phyloP scores from a whole-genome alignment of 768 basidiomycete genomes.

The Podaxis sp. region DNA sequence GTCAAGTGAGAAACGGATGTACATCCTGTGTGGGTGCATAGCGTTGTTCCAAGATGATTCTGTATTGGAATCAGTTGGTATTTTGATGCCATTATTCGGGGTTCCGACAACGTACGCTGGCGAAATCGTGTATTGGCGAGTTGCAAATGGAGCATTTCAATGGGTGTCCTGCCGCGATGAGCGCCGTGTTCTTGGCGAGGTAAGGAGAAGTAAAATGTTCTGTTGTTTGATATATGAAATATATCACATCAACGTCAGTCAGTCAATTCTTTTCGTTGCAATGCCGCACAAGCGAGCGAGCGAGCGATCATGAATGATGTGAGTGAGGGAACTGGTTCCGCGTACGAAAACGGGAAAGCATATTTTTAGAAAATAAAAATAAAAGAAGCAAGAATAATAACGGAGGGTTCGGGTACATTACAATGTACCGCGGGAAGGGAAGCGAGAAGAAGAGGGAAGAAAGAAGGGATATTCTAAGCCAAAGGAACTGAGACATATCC shows the following conservation, averaged over 20 bases:
- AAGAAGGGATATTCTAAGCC: neutral
- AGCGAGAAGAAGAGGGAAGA: neutral
- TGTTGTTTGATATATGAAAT: conserved; percentile 21
- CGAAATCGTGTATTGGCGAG: conserved; percentile 37
- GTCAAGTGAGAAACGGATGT: conserved; percentile 53
- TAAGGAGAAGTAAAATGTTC: conserved; percentile 49
- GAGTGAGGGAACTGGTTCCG: too few relatives aligned
- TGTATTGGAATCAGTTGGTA: conserved; percentile 21
- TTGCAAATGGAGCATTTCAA: conserved; percentile 51
- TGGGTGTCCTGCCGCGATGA: conserved; percentile 34
- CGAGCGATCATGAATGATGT: neutral
- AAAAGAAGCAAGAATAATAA: neutral
- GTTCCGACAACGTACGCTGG: conserved; percentile 34
- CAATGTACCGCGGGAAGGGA: neutral
- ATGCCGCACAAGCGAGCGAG: neutral
- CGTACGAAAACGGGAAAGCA: too few relatives aligned
- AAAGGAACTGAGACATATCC: neutral
- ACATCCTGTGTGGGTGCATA: conserved; percentile 56
- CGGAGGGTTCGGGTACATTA: neutral
- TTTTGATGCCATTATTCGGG: neutral
- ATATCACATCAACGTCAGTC: neutral
- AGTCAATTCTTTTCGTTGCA: neutral
- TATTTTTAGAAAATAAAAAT: neutral
- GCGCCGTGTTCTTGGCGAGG: conserved; percentile 45
- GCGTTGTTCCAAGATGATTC: conserved; percentile 49